Percentiles rank a stretch among this genome's conserved stretches.
Conservation (phyloP, 495 filamentous ascomycete genomes). For the Talaromyces thailandensis region DNA sequence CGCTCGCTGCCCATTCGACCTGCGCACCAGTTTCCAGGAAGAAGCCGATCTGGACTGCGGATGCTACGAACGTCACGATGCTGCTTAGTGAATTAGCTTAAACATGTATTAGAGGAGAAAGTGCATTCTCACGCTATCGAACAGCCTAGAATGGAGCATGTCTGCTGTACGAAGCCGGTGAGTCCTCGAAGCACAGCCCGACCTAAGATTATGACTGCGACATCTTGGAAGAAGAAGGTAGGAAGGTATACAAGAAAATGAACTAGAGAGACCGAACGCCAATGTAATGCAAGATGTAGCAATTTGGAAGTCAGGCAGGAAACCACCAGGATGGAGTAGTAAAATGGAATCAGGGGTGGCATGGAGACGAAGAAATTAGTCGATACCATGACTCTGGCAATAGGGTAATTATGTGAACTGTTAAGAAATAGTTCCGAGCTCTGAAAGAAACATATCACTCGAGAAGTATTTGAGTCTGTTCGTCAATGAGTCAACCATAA, state of each 20-base stretch:
- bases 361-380: background rate
- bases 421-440: too few species aligned
- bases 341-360: slow-evolving; percentile 6
- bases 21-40: slow-evolving; percentile 34
- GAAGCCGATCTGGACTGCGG: slow-evolving; percentile 32
- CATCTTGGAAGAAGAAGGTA: slow-evolving; percentile 16
- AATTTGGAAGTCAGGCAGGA: slow-evolving; percentile 12
- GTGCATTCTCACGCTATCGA: background rate
- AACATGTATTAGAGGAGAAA: too few species aligned
- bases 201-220: slow-evolving; percentile 4
- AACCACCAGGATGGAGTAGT: slow-evolving; percentile 13
- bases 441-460: too few species aligned
- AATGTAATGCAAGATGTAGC: slow-evolving; percentile 16
- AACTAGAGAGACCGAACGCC: slow-evolving; percentile 3
- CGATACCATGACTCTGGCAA: too few species aligned
- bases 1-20: slow-evolving; percentile 28
- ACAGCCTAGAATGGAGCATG: background rate
- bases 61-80: slow-evolving; percentile 21
- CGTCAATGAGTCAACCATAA: too few species aligned
- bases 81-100: too few species aligned
- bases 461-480: too few species aligned
- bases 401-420: too few species aligned
- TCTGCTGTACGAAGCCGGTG: background rate
- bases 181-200: slow-evolving; percentile 10
- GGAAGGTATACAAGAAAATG: slow-evolving; percentile 13